A percentile compares a stretch with the other conserved stretches of the same genome.
Evolutionary conservation across 176 grass and related monocot genomes (phyloP).

Genomic region (Pontederia crassipes): DNA sequence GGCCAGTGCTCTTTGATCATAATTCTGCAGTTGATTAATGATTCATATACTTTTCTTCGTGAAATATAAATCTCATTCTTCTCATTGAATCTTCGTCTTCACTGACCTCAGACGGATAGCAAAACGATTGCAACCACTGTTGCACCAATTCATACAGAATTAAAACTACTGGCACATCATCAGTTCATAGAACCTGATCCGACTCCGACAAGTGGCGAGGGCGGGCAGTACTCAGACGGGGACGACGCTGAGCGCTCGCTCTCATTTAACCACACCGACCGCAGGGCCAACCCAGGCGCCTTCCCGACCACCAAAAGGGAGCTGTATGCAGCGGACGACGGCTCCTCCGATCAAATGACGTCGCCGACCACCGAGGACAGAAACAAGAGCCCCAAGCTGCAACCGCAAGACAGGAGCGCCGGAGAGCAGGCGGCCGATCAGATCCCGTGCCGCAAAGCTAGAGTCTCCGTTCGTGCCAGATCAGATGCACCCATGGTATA

Average conservation of each 20-base stretch:
- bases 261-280: neutral
- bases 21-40: too few relatives aligned
- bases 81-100: too few relatives aligned
- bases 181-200: slow-evolving; percentile 4
- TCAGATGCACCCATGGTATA: slow-evolving; percentile 19
- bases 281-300: neutral
- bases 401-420: neutral
- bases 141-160: neutral
- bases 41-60: too few relatives aligned
- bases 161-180: neutral
- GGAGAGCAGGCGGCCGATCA: neutral
- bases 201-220: neutral
- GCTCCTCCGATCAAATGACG: neutral
- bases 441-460: neutral
- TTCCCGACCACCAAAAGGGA: neutral
- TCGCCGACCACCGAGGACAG: neutral
- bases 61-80: too few relatives aligned
- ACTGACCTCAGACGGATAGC: too few relatives aligned
- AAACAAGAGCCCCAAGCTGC: neutral
- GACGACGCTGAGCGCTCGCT: slow-evolving; percentile 1
- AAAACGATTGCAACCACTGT: neutral
- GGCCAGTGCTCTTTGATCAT: too few relatives aligned
- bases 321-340: neutral
- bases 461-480: slow-evolving; percentile 21
- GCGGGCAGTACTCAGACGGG: neutral